A percentile compares a stretch with the other conserved stretches of the same genome.
Evolutionary conservation across 208 protist species (phyloP).

Genomic region (Trypanosoma theileri): DNA sequence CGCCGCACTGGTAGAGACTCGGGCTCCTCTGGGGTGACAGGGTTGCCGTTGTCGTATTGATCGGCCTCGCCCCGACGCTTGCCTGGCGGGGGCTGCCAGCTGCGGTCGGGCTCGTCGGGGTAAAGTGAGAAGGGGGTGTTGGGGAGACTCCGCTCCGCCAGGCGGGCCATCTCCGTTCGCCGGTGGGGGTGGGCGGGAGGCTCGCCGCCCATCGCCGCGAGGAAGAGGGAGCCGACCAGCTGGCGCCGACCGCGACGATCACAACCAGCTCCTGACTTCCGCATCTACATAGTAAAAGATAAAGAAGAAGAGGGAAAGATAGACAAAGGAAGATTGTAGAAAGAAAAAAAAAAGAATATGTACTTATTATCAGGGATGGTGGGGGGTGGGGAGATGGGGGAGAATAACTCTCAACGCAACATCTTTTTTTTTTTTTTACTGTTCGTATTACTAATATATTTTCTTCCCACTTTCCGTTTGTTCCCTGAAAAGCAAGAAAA

Average conservation of each 20-base stretch:
- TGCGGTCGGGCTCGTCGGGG: constrained; percentile 20
- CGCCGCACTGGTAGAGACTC: neutral
- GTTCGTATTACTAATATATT: no score
- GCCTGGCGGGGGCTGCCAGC: constrained; percentile 18
- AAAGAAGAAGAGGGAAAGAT: neutral
- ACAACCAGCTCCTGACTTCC: constrained; percentile 52
- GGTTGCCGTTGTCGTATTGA: neutral
- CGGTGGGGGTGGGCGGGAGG: constrained; percentile 32
- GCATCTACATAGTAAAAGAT: constrained; percentile 15
- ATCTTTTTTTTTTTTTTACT: no score
- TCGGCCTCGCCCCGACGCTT: constrained; percentile 40
- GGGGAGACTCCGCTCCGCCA: constrained; percentile 54
- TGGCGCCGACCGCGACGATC: constrained; percentile 43
- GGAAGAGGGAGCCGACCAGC: constrained; percentile 72
- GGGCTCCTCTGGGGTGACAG: neutral
- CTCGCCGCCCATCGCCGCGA: constrained; percentile 54
- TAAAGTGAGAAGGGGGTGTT: constrained; percentile 64
- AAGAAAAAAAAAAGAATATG: no score
- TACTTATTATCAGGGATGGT: no score
- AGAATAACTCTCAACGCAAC: no score
- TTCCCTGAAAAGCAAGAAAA: constrained; percentile 11
- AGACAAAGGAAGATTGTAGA: neutral
- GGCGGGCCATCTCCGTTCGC: constrained; percentile 27
- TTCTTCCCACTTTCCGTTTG: no score
- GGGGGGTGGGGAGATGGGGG: no score